Evolutionary conservation across 140 eudicot species (phyloP).

Genomic region (Ambrosia hybrid): DNA sequence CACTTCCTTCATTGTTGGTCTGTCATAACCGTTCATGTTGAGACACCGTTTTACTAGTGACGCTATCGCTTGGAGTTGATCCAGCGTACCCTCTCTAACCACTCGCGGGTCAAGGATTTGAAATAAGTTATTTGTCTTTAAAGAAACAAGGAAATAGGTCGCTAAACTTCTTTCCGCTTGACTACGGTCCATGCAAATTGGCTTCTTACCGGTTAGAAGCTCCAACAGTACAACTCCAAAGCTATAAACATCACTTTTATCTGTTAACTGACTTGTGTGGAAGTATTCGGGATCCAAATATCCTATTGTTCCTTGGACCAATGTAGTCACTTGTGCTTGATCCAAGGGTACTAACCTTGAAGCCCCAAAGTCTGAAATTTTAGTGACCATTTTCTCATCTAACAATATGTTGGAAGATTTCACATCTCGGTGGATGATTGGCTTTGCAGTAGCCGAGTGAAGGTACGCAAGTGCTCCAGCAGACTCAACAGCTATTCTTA

Average conservation of each 20-base stretch:
- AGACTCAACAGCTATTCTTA: conserved; percentile 26
- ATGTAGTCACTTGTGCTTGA: conserved; percentile 28
- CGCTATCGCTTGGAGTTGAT: conserved; percentile 21
- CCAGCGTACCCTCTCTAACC: conserved; percentile 1
- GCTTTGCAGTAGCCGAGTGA: conserved; percentile 29
- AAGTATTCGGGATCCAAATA: conserved; percentile 29
- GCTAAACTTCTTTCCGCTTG: conserved; percentile 23
- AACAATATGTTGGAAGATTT: conserved; percentile 28
- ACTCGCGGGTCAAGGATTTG: conserved; percentile 21
- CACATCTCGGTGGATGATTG: conserved; percentile 28
- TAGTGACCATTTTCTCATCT: conserved; percentile 12
- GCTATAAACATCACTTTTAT: conserved; percentile 10
- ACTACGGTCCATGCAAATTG: conserved; percentile 15
- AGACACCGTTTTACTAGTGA: conserved; percentile 24
- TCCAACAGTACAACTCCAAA: conserved; percentile 27
- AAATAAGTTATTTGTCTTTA: conserved; percentile 9
- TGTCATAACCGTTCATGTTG: conserved; percentile 17
- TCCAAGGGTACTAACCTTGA: conserved; percentile 25
- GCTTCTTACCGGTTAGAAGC: conserved; percentile 23
- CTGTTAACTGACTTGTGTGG: too few species aligned
- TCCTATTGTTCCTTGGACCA: conserved; percentile 31
- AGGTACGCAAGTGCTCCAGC: conserved; percentile 28
- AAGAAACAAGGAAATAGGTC: conserved; percentile 16
- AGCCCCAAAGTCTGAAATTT: conserved; percentile 29
- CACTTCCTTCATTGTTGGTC: conserved; percentile 32